Evolutionary conservation across 371 early-diverging fungal genomes (phyloP).

Genomic region (Mortierella sp.): DNA sequence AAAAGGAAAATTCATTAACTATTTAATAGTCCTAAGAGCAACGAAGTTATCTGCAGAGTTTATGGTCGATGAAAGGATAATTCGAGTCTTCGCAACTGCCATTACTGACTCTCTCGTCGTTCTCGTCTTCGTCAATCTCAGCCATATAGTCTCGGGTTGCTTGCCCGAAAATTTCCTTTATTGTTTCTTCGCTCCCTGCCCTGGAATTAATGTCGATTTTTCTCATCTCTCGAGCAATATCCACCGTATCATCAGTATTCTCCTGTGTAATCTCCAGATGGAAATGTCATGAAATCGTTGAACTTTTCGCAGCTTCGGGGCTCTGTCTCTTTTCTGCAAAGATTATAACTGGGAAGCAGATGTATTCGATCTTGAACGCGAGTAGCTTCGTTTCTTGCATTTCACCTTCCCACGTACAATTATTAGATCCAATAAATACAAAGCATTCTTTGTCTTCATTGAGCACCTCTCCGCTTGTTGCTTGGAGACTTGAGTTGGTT

Average conservation of each 20-base stretch:
- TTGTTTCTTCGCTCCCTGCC: background rate
- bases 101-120: slow-evolving; percentile 1
- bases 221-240: background rate
- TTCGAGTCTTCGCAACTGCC: slow-evolving; percentile 3
- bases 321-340: background rate
- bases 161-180: background rate
- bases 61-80: background rate
- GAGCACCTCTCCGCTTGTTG: background rate
- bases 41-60: background rate
- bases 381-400: background rate
- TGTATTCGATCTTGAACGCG: background rate
- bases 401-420: background rate
- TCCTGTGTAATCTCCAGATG: background rate
- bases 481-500: background rate
- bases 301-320: background rate
- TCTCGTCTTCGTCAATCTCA: background rate
- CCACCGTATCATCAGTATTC: background rate
- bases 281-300: background rate
- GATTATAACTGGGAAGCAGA: background rate
- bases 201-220: background rate
- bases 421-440: background rate
- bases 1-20: background rate
- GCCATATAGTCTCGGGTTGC: slow-evolving; percentile 6
- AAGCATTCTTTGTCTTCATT: background rate
- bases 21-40: background rate